Percentiles rank a stretch among this genome's conserved stretches.
phyloP scores from a whole-genome alignment of 495 filamentous ascomycete species.

The Penicillium paxilli region DNA sequence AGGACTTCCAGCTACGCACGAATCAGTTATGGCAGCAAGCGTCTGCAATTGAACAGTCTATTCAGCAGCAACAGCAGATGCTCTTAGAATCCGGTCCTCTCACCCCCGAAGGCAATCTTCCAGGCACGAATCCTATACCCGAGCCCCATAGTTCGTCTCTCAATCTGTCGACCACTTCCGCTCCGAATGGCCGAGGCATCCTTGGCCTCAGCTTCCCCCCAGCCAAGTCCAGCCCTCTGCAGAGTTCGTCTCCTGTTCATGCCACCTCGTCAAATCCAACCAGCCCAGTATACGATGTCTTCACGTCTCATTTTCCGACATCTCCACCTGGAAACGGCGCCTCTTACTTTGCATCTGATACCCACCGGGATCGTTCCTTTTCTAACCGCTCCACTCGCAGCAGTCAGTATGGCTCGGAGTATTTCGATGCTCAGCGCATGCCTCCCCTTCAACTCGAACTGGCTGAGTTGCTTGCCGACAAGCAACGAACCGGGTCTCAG shows the following conservation, averaged over 20 bases:
- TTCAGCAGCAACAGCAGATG: constrained; percentile 45
- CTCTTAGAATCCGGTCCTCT: constrained; percentile 46
- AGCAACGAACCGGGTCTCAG: constrained; percentile 36
- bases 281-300: constrained; percentile 38
- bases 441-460: constrained; percentile 37
- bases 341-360: constrained; percentile 39
- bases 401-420: constrained; percentile 44
- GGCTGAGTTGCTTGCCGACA: constrained; percentile 34
- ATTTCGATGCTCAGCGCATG: constrained; percentile 35
- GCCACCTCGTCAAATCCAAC: constrained; percentile 39
- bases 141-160: constrained; percentile 29
- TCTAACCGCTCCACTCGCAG: constrained; percentile 48
- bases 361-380: constrained; percentile 45
- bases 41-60: constrained; percentile 45
- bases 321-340: constrained; percentile 34
- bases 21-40: constrained; percentile 52
- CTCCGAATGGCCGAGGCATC: constrained; percentile 35
- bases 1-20: constrained; percentile 48
- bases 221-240: constrained; percentile 43
- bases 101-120: constrained; percentile 51
- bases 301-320: constrained; percentile 37
- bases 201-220: constrained; percentile 42
- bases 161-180: constrained; percentile 27
- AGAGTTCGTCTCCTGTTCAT: constrained; percentile 37
- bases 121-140: constrained; percentile 44